A percentile compares a stretch with the other conserved stretches of the same genome.
Conservation (phyloP, 345 rosid species). For the Rhodomyrtus tomentosa region DNA sequence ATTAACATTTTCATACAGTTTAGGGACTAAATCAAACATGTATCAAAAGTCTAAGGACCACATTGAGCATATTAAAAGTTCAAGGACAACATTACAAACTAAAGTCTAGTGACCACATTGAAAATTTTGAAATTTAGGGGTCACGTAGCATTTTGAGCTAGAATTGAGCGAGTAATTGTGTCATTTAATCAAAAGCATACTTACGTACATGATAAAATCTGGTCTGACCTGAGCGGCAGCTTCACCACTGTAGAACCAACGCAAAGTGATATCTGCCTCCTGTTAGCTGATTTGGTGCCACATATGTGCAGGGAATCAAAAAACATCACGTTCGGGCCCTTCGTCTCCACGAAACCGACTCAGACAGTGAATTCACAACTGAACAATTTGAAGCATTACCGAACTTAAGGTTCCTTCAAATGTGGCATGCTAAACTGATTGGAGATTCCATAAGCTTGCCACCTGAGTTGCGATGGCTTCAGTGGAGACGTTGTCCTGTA, state of each 20-base stretch:
- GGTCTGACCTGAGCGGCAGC: neutral
- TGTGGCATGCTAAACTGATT: neutral
- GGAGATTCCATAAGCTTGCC: neutral
- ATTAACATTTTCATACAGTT: no score
- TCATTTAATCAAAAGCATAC: no score
- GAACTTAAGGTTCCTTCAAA: slow-evolving; percentile 5
- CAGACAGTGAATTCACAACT: rapidly evolving
- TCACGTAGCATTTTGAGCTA: no score
- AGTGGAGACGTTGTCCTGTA: neutral
- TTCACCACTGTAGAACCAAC: neutral
- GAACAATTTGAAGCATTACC: slow-evolving; percentile 5
- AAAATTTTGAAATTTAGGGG: no score
- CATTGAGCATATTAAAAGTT: no score
- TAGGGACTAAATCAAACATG: no score
- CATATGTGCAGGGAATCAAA: neutral
- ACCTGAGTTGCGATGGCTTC: slow-evolving; percentile 6
- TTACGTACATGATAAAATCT: neutral
- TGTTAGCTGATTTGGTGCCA: neutral
- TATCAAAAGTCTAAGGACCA: no score
- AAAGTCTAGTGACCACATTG: no score
- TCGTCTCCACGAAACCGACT: neutral
- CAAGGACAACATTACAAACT: no score
- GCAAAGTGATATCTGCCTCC: neutral
- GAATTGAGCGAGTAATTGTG: no score
- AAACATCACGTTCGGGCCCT: slow-evolving; percentile 6